Evolutionary conservation across 2,329 filamentous ascomycete species (phyloP), one percentile per base, ranked within the genome.

Genomic region (Claviceps citrina): DNA sequence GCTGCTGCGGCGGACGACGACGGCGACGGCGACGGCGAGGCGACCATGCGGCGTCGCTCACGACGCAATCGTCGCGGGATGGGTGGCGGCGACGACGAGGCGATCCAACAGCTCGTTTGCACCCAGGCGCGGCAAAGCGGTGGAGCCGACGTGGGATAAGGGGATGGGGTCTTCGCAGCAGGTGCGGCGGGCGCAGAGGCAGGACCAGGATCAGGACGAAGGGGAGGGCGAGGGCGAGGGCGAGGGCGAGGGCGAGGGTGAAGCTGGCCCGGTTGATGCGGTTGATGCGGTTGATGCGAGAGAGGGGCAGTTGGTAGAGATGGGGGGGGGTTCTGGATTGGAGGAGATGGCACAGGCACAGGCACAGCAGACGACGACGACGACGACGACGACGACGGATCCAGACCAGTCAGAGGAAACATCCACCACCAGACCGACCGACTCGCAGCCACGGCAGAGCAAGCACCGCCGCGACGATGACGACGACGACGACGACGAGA

Each of bases 101-200:
- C 58, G 63, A 44, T 52, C 39, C 55, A 60, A 50, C 56, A 65
- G 51, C 54, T 68, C 44, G 49, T 73, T 75, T 49, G 65, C 69
- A 34, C 64, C 64, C 40, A 60, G 76, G 39, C 71, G 75, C 52
- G 76, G 76, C 33, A 78, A 73, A 48, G 76, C 69, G 2, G 66
- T 79, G 28, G 73, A 76, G 49, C 75, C 73, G 9, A 51, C 61
- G 5, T 49, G 51, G 43, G 49, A 50, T 19, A 47, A 45, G 34
- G n/a, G 33, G 19, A 32, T 1, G 18, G 12, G 5, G 28, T n/a
- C 6, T 4, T 13, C 28, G 28, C 5, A 16, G 6, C n/a, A 8
- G 28, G 15, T n/a, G n/a, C n/a, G n/a, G n/a, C n/a, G 15, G 28
- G 7, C 8, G 13, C 8, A 6, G 8, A 10, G 30, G 18, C 31